These are phyloP conservation scores for Dictyostelium brefeldianum DNA, from an alignment of 78 protist species.

Conservation along the genomic window DNA sequence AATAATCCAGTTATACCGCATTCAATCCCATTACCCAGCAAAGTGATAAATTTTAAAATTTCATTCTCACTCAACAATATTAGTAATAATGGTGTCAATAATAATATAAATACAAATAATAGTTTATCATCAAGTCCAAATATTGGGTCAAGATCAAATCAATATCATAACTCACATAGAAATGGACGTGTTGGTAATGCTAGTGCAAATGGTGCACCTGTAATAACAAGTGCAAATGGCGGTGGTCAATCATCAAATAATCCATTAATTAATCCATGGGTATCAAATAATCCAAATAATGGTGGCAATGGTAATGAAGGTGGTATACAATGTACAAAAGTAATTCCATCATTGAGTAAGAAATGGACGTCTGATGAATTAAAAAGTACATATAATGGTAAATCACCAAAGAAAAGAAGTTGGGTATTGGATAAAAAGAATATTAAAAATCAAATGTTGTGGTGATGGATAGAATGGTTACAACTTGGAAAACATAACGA, in stretches of 20 bases:
- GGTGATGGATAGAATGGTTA: too few relatives aligned
- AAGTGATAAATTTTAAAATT: slow-evolving; percentile 5
- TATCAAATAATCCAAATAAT: neutral
- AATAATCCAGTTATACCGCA: neutral
- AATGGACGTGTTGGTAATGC: neutral
- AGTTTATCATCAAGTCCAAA: neutral
- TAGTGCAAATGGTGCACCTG: neutral
- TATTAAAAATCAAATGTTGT: neutral
- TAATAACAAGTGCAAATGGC: neutral
- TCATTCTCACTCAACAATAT: neutral
- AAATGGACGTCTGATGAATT: slow-evolving; percentile 65
- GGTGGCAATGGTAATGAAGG: neutral
- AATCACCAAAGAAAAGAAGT: slow-evolving; percentile 41
- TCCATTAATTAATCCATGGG: slow-evolving; percentile 10
- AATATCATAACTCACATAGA: neutral
- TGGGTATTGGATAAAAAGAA: slow-evolving; percentile 1
- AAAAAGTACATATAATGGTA: neutral
- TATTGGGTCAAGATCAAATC: neutral
- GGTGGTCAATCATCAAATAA: neutral
- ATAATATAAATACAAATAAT: neutral
- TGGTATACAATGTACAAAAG: neutral
- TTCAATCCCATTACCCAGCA: neutral
- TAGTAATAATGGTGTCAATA: neutral
- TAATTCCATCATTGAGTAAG: neutral
- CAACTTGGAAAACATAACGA: slow-evolving; percentile 33